Conservation (phyloP, 148 eudicot species). For the Camellia lanceoleosa region DNA sequence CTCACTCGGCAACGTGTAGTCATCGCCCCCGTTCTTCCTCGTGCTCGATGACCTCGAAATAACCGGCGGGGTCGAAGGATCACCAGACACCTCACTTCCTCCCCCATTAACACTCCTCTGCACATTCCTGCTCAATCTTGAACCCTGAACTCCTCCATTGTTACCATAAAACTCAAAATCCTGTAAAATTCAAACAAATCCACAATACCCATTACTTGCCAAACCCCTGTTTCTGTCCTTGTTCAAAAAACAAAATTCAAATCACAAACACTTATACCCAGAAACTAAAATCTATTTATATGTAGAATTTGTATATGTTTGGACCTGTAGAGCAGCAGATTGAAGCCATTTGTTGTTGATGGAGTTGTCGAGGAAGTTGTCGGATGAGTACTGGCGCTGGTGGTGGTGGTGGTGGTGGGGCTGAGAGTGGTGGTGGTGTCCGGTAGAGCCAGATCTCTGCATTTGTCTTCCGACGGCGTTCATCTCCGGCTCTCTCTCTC, state of each 20-base stretch:
- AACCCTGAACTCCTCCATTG: constrained; percentile 32
- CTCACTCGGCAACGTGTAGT: constrained; percentile 34
- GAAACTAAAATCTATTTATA: background rate
- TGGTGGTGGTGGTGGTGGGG: constrained; percentile 12
- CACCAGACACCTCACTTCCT: constrained; percentile 34
- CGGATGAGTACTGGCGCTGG: constrained; percentile 41
- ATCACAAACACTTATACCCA: background rate
- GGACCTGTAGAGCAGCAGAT: constrained; percentile 40
- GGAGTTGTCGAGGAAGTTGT: constrained; percentile 40
- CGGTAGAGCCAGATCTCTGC: constrained; percentile 49
- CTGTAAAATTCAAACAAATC: constrained; percentile 21
- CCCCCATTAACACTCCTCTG: constrained; percentile 37
- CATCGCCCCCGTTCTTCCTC: constrained; percentile 28
- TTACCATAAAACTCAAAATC: constrained; percentile 38
- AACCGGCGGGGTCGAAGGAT: constrained; percentile 36
- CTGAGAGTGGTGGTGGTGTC: constrained; percentile 25
- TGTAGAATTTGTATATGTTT: no score
- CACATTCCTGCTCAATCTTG: constrained; percentile 36
- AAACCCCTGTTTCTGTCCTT: background rate
- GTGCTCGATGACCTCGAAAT: constrained; percentile 36
- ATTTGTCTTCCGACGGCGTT: constrained; percentile 49
- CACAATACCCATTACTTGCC: constrained; percentile 3
- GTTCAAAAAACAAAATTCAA: background rate
- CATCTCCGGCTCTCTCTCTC: constrained; percentile 24
- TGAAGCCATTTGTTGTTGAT: constrained; percentile 61